These are phyloP conservation scores for Geoglossum glabrum DNA, from an alignment of 495 filamentous ascomycete species.

Conservation along the genomic window DNA sequence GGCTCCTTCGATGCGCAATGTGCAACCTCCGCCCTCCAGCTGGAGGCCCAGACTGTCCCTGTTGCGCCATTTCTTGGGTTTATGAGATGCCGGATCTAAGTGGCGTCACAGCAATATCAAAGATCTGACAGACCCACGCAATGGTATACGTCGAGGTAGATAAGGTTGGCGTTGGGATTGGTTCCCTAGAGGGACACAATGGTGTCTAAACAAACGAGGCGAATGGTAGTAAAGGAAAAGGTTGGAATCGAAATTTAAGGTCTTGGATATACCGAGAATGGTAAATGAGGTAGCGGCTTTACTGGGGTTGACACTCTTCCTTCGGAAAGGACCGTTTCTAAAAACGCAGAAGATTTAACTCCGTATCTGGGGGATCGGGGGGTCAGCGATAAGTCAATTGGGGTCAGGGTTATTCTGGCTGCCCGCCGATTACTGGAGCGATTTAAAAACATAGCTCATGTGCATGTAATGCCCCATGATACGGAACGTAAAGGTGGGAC, in stretches of 20 bases:
- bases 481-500: background rate
- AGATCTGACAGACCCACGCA: background rate
- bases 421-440: background rate
- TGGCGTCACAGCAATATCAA: background rate
- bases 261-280: background rate
- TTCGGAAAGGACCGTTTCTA: background rate
- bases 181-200: background rate
- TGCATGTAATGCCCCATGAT: background rate
- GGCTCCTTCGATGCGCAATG: slow-evolving; percentile 92
- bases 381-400: background rate
- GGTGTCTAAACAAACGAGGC: background rate
- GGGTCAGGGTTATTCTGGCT: background rate
- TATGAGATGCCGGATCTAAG: background rate
- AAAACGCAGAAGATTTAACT: background rate
- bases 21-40: slow-evolving; percentile 81
- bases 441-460: background rate
- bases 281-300: background rate
- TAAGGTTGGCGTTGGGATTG: background rate
- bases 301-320: background rate
- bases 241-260: background rate
- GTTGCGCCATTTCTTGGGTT: slow-evolving; percentile 52
- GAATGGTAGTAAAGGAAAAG: background rate
- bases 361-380: background rate
- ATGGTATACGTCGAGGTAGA: background rate
- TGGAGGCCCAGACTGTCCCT: slow-evolving; percentile 43